Conservation (phyloP, 352 stramenopile genomes). For the Phytophthora pini region DNA sequence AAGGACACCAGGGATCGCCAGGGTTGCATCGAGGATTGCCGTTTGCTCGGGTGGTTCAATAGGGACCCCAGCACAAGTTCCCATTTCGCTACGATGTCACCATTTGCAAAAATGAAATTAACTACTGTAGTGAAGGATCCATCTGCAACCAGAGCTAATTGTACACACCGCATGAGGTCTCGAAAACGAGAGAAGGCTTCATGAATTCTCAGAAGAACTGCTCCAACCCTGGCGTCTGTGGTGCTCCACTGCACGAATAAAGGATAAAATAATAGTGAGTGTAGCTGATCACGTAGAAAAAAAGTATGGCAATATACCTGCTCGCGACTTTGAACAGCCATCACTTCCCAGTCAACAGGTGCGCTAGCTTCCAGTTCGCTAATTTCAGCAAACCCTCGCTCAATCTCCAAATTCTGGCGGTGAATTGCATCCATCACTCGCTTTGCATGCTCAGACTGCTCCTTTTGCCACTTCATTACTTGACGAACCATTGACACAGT, state of each 20-base stretch:
- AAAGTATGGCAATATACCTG: conserved; percentile 27
- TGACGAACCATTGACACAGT: conserved; percentile 87
- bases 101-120: neutral
- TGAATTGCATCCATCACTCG: conserved; percentile 46
- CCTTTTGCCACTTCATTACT: conserved; percentile 62
- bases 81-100: conserved; percentile 78
- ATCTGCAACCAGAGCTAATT: neutral
- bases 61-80: conserved; percentile 85
- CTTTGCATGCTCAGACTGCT: conserved; percentile 37
- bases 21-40: conserved; percentile 92
- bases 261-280: neutral
- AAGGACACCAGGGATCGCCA: conserved; percentile 93
- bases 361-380: conserved; percentile 30
- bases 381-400: conserved; percentile 34
- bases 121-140: no score
- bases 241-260: conserved; percentile 50
- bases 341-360: conserved; percentile 27
- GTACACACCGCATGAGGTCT: conserved; percentile 72
- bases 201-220: conserved; percentile 60
- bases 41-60: conserved; percentile 95
- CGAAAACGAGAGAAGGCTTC: conserved; percentile 84
- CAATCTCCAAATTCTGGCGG: conserved; percentile 44
- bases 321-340: conserved; percentile 22
- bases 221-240: conserved; percentile 42
- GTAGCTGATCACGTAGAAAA: neutral